These are phyloP conservation scores for Novymonas esmeraldas DNA, from an alignment of 208 protist species.

Conservation along the genomic window DNA sequence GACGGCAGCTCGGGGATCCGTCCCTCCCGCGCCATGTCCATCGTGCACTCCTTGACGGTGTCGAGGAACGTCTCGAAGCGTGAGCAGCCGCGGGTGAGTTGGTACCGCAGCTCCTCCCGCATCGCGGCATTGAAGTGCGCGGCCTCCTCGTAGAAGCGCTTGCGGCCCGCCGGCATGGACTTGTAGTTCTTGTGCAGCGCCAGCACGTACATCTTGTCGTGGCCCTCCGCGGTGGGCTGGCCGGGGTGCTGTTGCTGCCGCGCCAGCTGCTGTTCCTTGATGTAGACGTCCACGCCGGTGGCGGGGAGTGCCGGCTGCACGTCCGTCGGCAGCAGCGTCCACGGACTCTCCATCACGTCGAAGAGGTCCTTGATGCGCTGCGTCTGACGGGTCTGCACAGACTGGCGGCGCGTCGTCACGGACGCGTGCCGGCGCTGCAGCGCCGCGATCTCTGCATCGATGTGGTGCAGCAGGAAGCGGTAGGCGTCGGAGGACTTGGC, in stretches of 20 bases:
- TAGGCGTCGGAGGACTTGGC: constrained; percentile 65
- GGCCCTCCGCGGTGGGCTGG: constrained; percentile 8
- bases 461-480: constrained; percentile 77
- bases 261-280: constrained; percentile 61
- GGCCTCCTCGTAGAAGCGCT: constrained; percentile 71
- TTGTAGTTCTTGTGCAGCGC: constrained; percentile 71
- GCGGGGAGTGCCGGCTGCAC: constrained; percentile 59
- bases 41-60: constrained; percentile 58
- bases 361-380: constrained; percentile 66
- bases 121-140: constrained; percentile 58
- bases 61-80: constrained; percentile 71
- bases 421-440: constrained; percentile 58
- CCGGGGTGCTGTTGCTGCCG: constrained; percentile 15
- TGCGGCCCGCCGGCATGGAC: constrained; percentile 35
- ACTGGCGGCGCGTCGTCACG: constrained; percentile 46
- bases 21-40: constrained; percentile 53
- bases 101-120: constrained; percentile 61
- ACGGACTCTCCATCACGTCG: constrained; percentile 71
- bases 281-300: constrained; percentile 72
- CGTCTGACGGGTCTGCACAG: constrained; percentile 43
- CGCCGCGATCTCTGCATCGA: constrained; percentile 77
- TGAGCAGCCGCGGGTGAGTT: constrained; percentile 55
- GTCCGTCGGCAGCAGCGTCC: constrained; percentile 59
- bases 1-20: constrained; percentile 27
- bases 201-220: constrained; percentile 68